Evolutionary conservation across 805 yeast species (phyloP), one percentile per base, ranked within the genome.

Genomic region (Nakazawaea laoshanensis): DNA sequence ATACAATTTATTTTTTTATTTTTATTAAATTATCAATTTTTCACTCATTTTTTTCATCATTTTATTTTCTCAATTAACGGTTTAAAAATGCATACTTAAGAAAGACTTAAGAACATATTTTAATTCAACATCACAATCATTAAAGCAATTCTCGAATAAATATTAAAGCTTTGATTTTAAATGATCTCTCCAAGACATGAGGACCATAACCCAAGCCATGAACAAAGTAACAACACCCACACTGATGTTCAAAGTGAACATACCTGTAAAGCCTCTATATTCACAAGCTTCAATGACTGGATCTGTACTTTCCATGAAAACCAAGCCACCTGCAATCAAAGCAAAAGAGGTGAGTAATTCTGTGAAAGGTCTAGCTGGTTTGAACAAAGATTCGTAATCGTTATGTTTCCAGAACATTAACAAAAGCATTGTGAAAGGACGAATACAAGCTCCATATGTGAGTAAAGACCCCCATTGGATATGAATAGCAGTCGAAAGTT

Each of bases 241-340:
- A 38, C 82, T 72, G 23, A 89, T 72, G 52, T 89, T 92, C 49
- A 89, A 70, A 1, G 92, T 83, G 57, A 92, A 89, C 96, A 92
- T 88, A 32, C 78, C 65, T 19, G 92, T 84, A 39, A 77, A 64
- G 3, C 95, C 95, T 46, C 87, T 68, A 54, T 76, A 85, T 45
- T 84, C 85, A 59, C 87, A 65, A 14, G 85, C 88, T 45, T 73
- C 75, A 20, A 92, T 75, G 5, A 84, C 74, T 45, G 92, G 94
- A 49, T 84, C 89, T 27, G 94, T 83, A 35, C 92, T 77, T 54
- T 86, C 85, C 88, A 88, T 86, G 53, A 92, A 92, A 18, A 92
- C 77, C 41, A 83, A 56, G 7, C 98, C 98, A 29, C 98, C 98
- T 42, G 84, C 70, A 9, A 92, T 53, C 39, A 92, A 65, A 40